These are phyloP conservation scores for Pythium oligandrum DNA, from an alignment of 352 stramenopile genomes.

Conservation along the genomic window DNA sequence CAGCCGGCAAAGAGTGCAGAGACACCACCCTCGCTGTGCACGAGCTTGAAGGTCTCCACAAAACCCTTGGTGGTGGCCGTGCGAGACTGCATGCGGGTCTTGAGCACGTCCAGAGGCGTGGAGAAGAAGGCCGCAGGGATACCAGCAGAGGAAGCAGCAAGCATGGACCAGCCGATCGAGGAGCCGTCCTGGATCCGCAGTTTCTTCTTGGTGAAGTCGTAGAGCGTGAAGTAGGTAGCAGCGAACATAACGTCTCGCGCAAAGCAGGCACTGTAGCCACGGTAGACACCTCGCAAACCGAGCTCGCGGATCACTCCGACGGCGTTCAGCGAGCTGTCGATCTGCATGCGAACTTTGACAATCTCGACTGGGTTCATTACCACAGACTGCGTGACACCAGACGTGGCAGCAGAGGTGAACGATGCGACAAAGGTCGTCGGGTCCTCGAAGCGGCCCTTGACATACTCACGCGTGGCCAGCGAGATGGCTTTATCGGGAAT, in stretches of 20 bases:
- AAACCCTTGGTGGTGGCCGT: conserved; percentile 39
- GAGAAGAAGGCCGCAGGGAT: conserved; percentile 75
- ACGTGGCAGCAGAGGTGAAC: conserved; percentile 57
- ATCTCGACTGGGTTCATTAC: conserved; percentile 85
- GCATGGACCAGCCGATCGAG: conserved; percentile 68
- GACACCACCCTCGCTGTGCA: conserved; percentile 47
- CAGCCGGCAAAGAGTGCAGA: conserved; percentile 60
- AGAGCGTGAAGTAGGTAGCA: conserved; percentile 76
- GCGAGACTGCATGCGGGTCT: conserved; percentile 78
- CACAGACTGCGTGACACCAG: conserved; percentile 65
- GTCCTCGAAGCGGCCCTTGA: conserved; percentile 71
- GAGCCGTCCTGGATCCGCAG: conserved; percentile 59
- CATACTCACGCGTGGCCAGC: conserved; percentile 70
- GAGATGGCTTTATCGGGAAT: conserved; percentile 81
- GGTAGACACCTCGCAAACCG: conserved; percentile 59
- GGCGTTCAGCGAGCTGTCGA: conserved; percentile 63
- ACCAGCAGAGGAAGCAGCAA: conserved; percentile 57
- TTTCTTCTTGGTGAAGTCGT: conserved; percentile 64
- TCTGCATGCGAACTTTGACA: conserved; percentile 80
- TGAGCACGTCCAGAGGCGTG: conserved; percentile 70
- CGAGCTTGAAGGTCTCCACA: conserved; percentile 43
- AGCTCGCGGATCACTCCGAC: conserved; percentile 56
- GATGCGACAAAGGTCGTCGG: conserved; percentile 71
- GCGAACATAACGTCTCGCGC: conserved; percentile 71
- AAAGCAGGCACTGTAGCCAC: conserved; percentile 69